Evolutionary conservation across 2,329 filamentous ascomycete genomes (phyloP).

Genomic region (Myriosclerotinia duriaeana): DNA sequence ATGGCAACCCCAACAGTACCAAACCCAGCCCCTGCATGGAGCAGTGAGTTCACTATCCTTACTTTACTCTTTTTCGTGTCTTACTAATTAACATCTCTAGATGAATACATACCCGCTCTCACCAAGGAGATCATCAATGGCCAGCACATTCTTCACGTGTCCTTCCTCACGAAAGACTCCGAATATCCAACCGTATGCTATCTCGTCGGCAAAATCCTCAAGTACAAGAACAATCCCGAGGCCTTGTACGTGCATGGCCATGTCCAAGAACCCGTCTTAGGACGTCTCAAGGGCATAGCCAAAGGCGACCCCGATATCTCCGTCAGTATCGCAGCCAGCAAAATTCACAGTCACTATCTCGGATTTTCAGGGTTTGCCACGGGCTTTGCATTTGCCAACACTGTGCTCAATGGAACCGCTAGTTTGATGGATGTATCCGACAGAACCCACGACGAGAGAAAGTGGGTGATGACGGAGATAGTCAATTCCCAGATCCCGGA

Average conservation of each 20-base stretch:
- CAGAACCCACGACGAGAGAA: neutral
- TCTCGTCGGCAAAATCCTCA: neutral
- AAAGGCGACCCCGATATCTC: neutral
- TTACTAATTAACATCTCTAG: neutral
- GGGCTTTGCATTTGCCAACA: neutral
- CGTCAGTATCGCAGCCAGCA: conserved; percentile 6
- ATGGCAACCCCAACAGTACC: neutral
- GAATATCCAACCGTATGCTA: conserved; percentile 11
- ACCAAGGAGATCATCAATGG: conserved; percentile 7
- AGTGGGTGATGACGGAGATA: neutral
- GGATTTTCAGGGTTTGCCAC: neutral
- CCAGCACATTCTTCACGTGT: conserved; percentile 1
- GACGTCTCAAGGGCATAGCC: neutral
- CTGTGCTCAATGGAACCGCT: neutral
- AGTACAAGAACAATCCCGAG: neutral
- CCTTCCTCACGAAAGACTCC: neutral
- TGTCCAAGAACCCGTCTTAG: neutral
- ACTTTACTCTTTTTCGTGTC: neutral
- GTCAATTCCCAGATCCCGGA: neutral
- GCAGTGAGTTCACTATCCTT: neutral
- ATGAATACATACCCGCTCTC: neutral
- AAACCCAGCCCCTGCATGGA: conserved; percentile 3
- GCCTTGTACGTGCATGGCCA: neutral
- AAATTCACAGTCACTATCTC: neutral
- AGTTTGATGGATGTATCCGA: neutral